Base-by-base conservation (phyloP, 306 rosid genomes). In the Leucaena leucocephala region DNA sequence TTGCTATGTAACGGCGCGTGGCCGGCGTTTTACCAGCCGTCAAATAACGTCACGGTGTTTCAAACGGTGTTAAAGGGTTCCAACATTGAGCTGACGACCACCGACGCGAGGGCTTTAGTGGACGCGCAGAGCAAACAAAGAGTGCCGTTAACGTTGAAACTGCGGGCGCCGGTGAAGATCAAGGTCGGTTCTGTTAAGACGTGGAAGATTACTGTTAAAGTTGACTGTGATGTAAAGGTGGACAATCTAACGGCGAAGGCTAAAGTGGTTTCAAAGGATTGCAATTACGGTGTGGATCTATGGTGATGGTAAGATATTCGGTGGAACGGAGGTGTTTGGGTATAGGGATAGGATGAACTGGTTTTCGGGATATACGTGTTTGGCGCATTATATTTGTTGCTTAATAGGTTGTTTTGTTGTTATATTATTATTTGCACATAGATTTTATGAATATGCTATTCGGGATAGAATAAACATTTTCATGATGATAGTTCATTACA, bases 21-120 rank as follows among this genome's bases (percentile, higher is more conserved):
- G 76, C 95, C 98, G 64, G 81, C 72, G 63, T 88, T 93, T 69
- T 90, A 90, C 50, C 94, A 93, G 89, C 91, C 97, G 80, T 8
- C 88, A 0, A 88, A 89, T n/a, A 93, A 91, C 66, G 85, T 85
- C 19, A 91, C 92, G 68, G 88, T 79, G 76, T 70, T 93, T 4
- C 22, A 33, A 38, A 84, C 88, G 72, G 86, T 61, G 86, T 45
- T 90, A 5, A 88, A 13, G 17, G 95, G 93, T 3, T 57, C 81
- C 1, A 73, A 74, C 34, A 74, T 93, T 7, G 72, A 74, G 69
- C 62, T 91, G 6, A 61, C 74, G 79, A 67, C 69, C 2, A 55
- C 79, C 3, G 83, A 58, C 14, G 67, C 3, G 17, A 75, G 33
- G 1, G 82, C 84, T 48, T 8, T 93, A 39, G 4, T 68, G 81